Evolutionary conservation across 345 rosid species (phyloP).

Genomic region (Brassica carinata): DNA sequence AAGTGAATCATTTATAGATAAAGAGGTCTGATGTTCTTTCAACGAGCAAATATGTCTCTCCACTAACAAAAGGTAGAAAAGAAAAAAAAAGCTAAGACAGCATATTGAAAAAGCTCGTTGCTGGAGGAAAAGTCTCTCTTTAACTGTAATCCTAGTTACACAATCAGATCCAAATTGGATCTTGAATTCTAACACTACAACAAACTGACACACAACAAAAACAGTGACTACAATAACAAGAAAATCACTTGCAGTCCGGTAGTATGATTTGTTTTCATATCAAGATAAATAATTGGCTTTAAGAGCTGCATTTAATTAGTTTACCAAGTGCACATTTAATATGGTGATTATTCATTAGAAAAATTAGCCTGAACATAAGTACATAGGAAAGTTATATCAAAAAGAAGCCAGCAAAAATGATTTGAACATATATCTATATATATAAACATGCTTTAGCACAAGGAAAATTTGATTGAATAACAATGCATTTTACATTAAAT

Average conservation of each 20-base stretch:
- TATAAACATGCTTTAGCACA: background rate
- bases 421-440: background rate
- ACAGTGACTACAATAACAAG: slow-evolving; percentile 18
- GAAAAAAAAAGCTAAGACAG: background rate
- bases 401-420: background rate
- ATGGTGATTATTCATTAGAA: background rate
- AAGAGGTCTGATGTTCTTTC: slow-evolving; percentile 34
- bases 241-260: background rate
- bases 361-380: background rate
- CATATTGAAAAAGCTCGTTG: slow-evolving; percentile 35
- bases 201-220: slow-evolving; percentile 28
- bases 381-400: background rate
- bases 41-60: slow-evolving; percentile 36
- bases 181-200: slow-evolving; percentile 31
- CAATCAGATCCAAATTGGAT: slow-evolving; percentile 38
- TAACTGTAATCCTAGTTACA: slow-evolving; percentile 29
- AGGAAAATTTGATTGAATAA: background rate
- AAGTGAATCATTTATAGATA: slow-evolving; percentile 29
- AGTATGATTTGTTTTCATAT: slow-evolving; percentile 2
- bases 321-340: slow-evolving; percentile 7
- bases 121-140: slow-evolving; percentile 29
- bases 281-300: background rate
- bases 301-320: background rate
- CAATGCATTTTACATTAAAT: background rate
- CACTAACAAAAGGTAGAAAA: slow-evolving; percentile 38